These are phyloP conservation scores for Cytospora leucostoma DNA, from an alignment of 2,329 filamentous ascomycete genomes.

Conservation along the genomic window DNA sequence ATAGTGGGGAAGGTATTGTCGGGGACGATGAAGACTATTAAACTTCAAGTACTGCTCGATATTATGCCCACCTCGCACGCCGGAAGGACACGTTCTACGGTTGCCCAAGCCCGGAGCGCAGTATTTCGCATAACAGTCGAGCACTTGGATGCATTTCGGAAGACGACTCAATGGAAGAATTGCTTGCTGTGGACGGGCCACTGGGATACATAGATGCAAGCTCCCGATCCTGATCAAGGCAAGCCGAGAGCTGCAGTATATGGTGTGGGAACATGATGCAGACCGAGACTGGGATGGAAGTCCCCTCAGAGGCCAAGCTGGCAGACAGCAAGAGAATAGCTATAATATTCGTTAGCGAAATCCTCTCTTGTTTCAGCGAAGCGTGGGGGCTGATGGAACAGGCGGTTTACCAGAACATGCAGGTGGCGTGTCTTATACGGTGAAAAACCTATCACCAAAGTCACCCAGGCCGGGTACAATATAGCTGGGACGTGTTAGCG, in stretches of 20 bases:
- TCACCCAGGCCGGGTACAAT: slow-evolving; percentile 93
- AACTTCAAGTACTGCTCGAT: slow-evolving; percentile 28
- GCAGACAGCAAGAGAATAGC: neutral
- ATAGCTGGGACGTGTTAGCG: slow-evolving; percentile 65
- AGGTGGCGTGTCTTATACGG: slow-evolving; percentile 57
- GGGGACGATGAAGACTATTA: slow-evolving; percentile 60
- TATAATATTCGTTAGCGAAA: slow-evolving; percentile 12
- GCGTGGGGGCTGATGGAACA: neutral
- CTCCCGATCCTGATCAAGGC: neutral
- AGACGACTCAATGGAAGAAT: neutral
- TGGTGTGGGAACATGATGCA: neutral
- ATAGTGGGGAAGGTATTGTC: slow-evolving; percentile 55
- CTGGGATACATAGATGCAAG: neutral
- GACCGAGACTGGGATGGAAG: neutral
- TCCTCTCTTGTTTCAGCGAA: neutral
- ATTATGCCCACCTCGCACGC: neutral
- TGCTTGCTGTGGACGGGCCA: neutral
- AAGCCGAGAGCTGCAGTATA: neutral
- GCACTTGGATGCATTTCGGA: neutral
- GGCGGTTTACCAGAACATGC: slow-evolving; percentile 12
- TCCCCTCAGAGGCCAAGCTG: neutral
- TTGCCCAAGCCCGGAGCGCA: neutral
- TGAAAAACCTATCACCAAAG: slow-evolving; percentile 96
- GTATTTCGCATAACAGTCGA: neutral
- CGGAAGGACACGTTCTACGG: neutral